Evolutionary conservation across 202 grass and related monocot genomes (phyloP).

Genomic region (Dendrocalamus latiflorus): DNA sequence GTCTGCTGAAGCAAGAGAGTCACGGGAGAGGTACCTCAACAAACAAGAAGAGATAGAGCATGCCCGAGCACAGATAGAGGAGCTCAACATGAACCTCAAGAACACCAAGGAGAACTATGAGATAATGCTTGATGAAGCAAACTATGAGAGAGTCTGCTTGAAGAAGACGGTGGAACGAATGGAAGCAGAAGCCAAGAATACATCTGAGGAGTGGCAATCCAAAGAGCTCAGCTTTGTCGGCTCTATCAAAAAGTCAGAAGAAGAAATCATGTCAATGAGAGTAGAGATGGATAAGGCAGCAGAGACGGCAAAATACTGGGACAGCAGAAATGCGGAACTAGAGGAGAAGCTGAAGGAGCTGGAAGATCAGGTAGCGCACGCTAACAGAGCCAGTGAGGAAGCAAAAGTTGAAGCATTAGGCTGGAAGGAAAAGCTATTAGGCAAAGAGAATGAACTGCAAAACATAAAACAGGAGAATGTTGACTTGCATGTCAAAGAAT

Average conservation of each 20-base stretch:
- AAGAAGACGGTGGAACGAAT: conserved; percentile 55
- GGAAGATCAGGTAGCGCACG: conserved; percentile 35
- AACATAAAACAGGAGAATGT: conserved; percentile 37
- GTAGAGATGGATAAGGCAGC: conserved; percentile 32
- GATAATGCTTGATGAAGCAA: conserved; percentile 74
- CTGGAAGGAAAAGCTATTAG: conserved; percentile 46
- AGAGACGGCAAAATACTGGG: conserved; percentile 16
- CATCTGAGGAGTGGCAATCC: conserved; percentile 39
- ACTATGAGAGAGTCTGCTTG: conserved; percentile 71
- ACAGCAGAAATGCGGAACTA: conserved; percentile 39
- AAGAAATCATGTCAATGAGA: conserved; percentile 43
- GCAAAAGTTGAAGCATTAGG: conserved; percentile 41
- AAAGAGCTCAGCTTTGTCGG: conserved; percentile 46
- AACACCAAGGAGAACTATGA: conserved; percentile 67
- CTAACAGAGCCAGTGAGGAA: conserved; percentile 33
- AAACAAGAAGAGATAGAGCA: conserved; percentile 63
- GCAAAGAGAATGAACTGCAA: conserved; percentile 46
- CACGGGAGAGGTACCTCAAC: conserved; percentile 43
- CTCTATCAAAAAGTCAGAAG: conserved; percentile 49
- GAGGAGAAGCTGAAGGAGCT: conserved; percentile 38
- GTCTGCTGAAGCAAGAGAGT: conserved; percentile 62
- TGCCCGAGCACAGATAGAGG: conserved; percentile 41
- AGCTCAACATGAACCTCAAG: conserved; percentile 49
- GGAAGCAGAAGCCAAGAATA: conserved; percentile 51
- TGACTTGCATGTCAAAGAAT: conserved; percentile 36